Evolutionary conservation across 257 asterid species (phyloP).

Genomic region (Anisodus acutangulus): DNA sequence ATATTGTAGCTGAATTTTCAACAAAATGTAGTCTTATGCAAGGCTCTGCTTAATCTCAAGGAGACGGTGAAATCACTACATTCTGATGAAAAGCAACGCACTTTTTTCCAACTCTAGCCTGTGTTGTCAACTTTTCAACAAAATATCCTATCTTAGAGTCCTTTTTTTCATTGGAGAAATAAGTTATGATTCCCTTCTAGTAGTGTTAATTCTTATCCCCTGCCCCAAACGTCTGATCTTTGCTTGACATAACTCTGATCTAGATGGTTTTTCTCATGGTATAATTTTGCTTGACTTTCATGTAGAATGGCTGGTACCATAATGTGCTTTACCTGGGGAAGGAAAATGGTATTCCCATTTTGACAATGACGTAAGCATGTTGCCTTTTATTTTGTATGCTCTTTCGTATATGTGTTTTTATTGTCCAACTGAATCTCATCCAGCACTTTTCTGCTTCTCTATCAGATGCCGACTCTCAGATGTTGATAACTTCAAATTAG

Average conservation of each 20-base stretch:
- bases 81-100: too few relatives aligned
- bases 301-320: slow-evolving; percentile 85
- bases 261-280: not conserved
- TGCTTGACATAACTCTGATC: slow-evolving; percentile 13
- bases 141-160: not conserved
- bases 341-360: slow-evolving; percentile 69
- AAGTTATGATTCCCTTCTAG: not conserved
- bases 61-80: too few relatives aligned
- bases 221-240: not conserved
- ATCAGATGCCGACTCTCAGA: slow-evolving; percentile 70
- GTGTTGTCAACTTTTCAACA: not conserved
- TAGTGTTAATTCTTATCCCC: not conserved
- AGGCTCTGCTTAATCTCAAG: too few relatives aligned
- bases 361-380: slow-evolving; percentile 85
- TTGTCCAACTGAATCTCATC: not conserved
- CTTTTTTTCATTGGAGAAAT: not conserved
- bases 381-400: slow-evolving; percentile 1
- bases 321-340: slow-evolving; percentile 79
- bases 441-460: slow-evolving; percentile 8
- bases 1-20: not conserved
- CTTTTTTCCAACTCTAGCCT: not conserved
- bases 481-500: slow-evolving; percentile 62
- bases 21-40: not conserved
- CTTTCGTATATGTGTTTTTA: not conserved
- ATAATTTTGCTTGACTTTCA: slow-evolving; percentile 29